Conservation (phyloP, 2,329 filamentous ascomycete genomes). For the Sordariomycetes sp. region DNA sequence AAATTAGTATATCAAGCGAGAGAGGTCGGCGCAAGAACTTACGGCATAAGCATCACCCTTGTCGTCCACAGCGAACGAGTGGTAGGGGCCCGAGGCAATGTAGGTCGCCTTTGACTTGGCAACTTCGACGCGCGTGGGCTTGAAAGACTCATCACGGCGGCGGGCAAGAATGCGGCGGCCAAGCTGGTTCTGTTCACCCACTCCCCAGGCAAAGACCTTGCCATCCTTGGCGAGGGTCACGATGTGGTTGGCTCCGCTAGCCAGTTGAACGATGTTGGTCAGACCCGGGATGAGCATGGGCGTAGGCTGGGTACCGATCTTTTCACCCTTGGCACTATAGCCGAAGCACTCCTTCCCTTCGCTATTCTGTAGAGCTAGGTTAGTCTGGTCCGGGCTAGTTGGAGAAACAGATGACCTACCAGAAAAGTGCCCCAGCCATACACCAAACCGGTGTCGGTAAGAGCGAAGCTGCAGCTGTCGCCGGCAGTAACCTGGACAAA, state of each 20-base stretch:
- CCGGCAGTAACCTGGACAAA: conserved; percentile 57
- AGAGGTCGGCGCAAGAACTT: conserved; percentile 36
- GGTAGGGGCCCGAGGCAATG: conserved; percentile 54
- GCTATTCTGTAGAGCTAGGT: conserved; percentile 24
- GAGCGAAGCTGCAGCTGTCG: conserved; percentile 65
- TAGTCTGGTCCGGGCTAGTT: neutral
- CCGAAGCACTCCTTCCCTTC: conserved; percentile 33
- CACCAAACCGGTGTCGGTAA: conserved; percentile 64
- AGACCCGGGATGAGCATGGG: conserved; percentile 49
- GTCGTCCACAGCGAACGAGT: conserved; percentile 51
- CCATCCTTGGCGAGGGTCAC: conserved; percentile 56
- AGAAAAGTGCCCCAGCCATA: conserved; percentile 82
- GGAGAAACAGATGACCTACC: conserved; percentile 2
- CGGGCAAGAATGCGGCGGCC: conserved; percentile 45
- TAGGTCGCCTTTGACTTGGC: conserved; percentile 55
- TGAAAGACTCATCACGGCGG: conserved; percentile 32
- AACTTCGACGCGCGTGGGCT: conserved; percentile 22
- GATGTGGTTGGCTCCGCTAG: conserved; percentile 60
- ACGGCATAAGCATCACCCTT: conserved; percentile 47
- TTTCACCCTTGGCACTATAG: conserved; percentile 16
- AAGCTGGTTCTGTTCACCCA: conserved; percentile 55
- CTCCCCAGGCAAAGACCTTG: conserved; percentile 60
- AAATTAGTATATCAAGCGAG: conserved; percentile 30
- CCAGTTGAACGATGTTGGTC: conserved; percentile 54
- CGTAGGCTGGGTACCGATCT: conserved; percentile 35